Conservation (phyloP, 2,329 filamentous ascomycete species). For the Penicillium sp. region DNA sequence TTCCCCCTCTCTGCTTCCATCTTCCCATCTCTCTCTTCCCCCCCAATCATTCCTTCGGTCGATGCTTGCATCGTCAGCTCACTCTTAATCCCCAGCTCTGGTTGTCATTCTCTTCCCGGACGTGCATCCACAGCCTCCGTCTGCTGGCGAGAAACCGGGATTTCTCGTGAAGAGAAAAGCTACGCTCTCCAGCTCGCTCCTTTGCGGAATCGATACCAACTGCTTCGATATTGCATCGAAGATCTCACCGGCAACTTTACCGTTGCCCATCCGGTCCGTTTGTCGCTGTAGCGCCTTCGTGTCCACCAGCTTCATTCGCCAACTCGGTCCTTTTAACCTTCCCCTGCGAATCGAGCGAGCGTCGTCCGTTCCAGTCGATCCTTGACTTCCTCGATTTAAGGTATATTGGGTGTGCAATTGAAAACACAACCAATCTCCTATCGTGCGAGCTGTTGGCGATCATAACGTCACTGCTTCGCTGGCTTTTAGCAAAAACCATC, state of each 20-base stretch:
- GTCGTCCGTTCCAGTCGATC: not conserved
- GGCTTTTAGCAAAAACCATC: constrained; percentile 18
- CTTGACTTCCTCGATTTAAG: constrained; percentile 12
- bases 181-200: constrained; percentile 9
- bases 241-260: no score
- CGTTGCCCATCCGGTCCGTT: constrained; percentile 4
- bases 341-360: not conserved
- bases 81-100: constrained; percentile 22
- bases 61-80: constrained; percentile 30
- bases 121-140: constrained; percentile 8
- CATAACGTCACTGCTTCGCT: constrained; percentile 12
- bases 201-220: constrained; percentile 8
- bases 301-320: constrained; percentile 7
- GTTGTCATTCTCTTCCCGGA: constrained; percentile 29
- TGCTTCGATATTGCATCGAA: constrained; percentile 5
- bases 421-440: constrained; percentile 7
- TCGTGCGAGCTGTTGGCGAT: constrained; percentile 7
- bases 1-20: constrained; percentile 16
- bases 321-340: constrained; percentile 19
- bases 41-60: constrained; percentile 44
- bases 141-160: constrained; percentile 10
- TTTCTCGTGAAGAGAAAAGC: constrained; percentile 11
- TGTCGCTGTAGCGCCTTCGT: constrained; percentile 6
- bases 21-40: constrained; percentile 27
- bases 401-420: constrained; percentile 14